Base-by-base conservation (phyloP, 345 rosid species). In the Euphorbia pulcherrima region DNA sequence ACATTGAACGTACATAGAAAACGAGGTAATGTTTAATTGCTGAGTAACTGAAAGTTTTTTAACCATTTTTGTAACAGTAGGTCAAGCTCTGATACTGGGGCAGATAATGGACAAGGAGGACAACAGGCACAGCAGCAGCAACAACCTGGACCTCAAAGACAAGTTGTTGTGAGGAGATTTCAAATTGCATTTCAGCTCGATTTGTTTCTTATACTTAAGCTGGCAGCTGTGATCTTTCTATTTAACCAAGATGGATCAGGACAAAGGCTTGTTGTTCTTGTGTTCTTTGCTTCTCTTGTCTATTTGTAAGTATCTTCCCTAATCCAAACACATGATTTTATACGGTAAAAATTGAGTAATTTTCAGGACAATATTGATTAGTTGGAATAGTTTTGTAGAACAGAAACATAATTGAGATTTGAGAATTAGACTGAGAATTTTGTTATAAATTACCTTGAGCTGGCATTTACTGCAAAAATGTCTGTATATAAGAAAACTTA, bases 161-260 rank as follows among this genome's bases (percentile, higher is more conserved):
- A 82, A 69, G 91, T 86, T n/a, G n/a, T n/a, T 51, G 94, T 82
- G 35, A 81, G 99, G 79, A 92, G 99, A 77, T 90, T 95, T 76
- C 91, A 88, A 69, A 85, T 92, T 23, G 99, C 97, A 21, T 86
- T 95, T 79, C 96, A 88, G 84, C 86, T 95, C 16, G 99, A 95
- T 75, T 82, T 90, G 69, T 80, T 90, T 66, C 98, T 92, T 46
- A 87, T 95, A 52, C 74, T 95, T 59, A 95, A 95, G 88, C 90
- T 95, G 70, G 98, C 88, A 47, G 97, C 91, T 41, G 96, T 90
- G 39, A 88, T 95, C 72, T 95, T 92, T 83, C 54, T 95, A 83
- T 86, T 95, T 86, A 87, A 90, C 84, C 99, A 90, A 86, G 99
- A 92, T 78, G 99, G 99, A 68, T 95, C 99, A 0, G 88, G 97